Conservation (phyloP, 768 basidiomycete genomes). For the Phylloporus sp. region DNA sequence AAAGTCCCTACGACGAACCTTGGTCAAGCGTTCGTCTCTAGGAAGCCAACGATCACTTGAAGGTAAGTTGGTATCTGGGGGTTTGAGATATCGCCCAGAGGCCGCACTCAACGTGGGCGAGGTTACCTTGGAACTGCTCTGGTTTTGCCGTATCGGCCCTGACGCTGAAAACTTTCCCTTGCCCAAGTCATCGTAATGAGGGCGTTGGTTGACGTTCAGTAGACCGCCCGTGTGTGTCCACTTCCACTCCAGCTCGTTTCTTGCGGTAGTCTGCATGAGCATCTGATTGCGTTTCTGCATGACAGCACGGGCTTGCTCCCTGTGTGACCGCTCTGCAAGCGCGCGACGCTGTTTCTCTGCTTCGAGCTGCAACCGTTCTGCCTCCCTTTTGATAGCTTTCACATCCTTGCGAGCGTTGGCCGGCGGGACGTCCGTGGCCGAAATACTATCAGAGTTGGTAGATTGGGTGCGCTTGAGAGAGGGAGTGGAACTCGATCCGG, state of each 20-base stretch:
- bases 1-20: constrained; percentile 75
- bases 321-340: constrained; percentile 64
- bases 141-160: constrained; percentile 61
- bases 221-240: constrained; percentile 37
- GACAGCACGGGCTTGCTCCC: constrained; percentile 88
- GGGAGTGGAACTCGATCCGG: constrained; percentile 49
- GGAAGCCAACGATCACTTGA: constrained; percentile 43
- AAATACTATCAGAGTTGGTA: constrained; percentile 67
- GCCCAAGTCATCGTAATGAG: constrained; percentile 23
- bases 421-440: constrained; percentile 46
- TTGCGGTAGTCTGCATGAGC: constrained; percentile 49
- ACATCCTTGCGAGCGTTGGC: constrained; percentile 46
- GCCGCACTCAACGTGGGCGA: constrained; percentile 57
- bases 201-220: constrained; percentile 38
- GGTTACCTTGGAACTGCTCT: constrained; percentile 36
- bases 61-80: constrained; percentile 31
- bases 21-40: constrained; percentile 59
- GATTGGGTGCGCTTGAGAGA: constrained; percentile 78
- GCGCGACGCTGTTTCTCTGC: constrained; percentile 82
- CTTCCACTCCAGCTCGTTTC: constrained; percentile 62
- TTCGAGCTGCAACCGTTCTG: constrained; percentile 69
- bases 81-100: constrained; percentile 49
- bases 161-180: constrained; percentile 53
- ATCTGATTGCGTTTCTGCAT: constrained; percentile 84
- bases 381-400: constrained; percentile 79